Evolutionary conservation across 495 filamentous ascomycete genomes (phyloP), one percentile per base, ranked within the genome.

Genomic region (Tetracladium setigerum): DNA sequence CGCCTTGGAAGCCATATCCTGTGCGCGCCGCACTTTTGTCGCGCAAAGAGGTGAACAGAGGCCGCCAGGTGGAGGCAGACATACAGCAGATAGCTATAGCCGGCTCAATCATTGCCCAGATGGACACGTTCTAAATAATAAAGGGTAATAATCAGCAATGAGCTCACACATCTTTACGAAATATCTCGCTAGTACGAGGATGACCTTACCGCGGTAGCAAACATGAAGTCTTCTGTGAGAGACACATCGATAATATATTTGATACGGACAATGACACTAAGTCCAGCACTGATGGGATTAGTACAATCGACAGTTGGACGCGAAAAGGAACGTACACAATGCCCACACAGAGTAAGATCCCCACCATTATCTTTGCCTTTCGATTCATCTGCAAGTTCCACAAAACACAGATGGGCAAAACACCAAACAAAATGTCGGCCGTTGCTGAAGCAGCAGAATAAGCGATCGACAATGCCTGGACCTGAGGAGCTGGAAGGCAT

Each of bases 381-480:
- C 38, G 47, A 42, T 60, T 62, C 37, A 71, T 63, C 22, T 64
- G 53, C 30, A 69, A 55, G 46, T 64, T 44, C 67, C 67, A 69
- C 2, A 73, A 46, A 24, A 71, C 61, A 35, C 59, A 58, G 10
- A 69, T 58, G 4, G 69, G 69, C 5, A 73, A 58, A 0, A 68
- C 35, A 2, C 63, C 68, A 17, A 73, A 59, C 1, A 57, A 51
- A 42, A 65, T 62, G 41, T 73, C 66, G 22, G 58, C 57, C 19
- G 61, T 14, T 11, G 62, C 63, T 41, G 55, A 58, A 8, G 68
- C 47, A 6, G 57, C 59, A 38, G 59, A 56, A 44, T 58, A 60
- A 1, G 61, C 60, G 30, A 69, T 59, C 5, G 62, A 57, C 7
- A 57, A 49, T 15, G 49, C 41, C 10, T 60, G 53, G 8, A 67